Evolutionary conservation across 2,329 filamentous ascomycete species (phyloP).

Genomic region (Zymoseptoria pseudotritici): DNA sequence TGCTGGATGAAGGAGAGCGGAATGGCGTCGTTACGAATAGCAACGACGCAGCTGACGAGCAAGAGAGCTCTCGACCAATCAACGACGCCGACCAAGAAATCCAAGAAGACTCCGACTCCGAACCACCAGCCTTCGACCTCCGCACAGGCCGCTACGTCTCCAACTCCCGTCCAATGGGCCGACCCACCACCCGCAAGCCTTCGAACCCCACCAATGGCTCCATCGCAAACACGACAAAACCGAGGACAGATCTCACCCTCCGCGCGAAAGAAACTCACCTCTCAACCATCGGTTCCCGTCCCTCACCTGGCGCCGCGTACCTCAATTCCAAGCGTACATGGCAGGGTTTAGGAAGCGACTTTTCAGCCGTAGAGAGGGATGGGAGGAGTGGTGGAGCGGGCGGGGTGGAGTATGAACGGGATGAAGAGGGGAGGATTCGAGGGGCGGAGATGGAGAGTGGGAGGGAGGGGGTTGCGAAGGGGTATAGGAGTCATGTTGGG

Average conservation of each 20-base stretch:
- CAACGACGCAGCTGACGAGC: conserved; percentile 27
- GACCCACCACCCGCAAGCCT: conserved; percentile 14
- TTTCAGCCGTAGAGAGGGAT: conserved; percentile 42
- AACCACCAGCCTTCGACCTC: conserved; percentile 83
- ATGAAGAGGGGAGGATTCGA: conserved; percentile 40
- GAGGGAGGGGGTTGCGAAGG: conserved; percentile 76
- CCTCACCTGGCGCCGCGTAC: conserved; percentile 88
- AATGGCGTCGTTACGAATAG: conserved; percentile 30
- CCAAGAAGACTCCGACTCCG: conserved; percentile 51
- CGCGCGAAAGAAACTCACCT: conserved; percentile 59
- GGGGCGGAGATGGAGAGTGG: conserved; percentile 75
- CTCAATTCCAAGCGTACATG: conserved; percentile 76
- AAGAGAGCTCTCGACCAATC: background rate
- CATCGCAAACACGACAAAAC: background rate
- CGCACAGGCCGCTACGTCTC: conserved; percentile 78
- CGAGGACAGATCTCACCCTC: conserved; percentile 51
- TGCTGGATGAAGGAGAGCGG: background rate
- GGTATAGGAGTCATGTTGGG: conserved; percentile 67
- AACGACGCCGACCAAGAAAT: conserved; percentile 65
- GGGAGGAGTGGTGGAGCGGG: background rate
- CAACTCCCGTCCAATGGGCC: conserved; percentile 64
- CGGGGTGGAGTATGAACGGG: conserved; percentile 43
- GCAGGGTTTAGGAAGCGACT: conserved; percentile 87
- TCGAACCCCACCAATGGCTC: conserved; percentile 11
- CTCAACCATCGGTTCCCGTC: conserved; percentile 71